Evolutionary conservation across 768 basidiomycete genomes (phyloP), one percentile per base, ranked within the genome.

Genomic region (Leucosporidium scottii): DNA sequence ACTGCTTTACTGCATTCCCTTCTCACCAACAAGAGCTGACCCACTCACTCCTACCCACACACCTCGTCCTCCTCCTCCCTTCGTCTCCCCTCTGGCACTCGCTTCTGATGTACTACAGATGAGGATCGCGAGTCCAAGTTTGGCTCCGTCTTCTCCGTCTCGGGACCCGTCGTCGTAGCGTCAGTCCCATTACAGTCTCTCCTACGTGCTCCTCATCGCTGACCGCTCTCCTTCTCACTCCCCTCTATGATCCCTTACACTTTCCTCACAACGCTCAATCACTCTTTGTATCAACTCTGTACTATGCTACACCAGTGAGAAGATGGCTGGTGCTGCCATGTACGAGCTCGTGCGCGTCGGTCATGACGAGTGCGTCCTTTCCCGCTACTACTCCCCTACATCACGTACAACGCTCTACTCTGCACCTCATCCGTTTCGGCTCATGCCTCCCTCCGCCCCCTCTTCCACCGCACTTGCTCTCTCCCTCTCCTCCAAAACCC

Each of bases 141-240:
- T 74, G 93, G 91, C 65, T 85, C 87, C 74, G 92, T 94, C 12
- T 92, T 85, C 78, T 93, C 93, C 69, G 96, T 99, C 50, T 99
- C 96, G 49, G 96, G 96, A 53, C 96, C 96, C 60, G 94, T 97
- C 82, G 94, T 99, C 76, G 87, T 98, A 77, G 93, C 93, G 70
- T 67, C 30, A 59, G 70, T 70, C 61, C 62, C 10, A 4, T 23
- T n/a, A 27, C 34, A 34, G 34, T 20, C 18, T 62, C 31, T 1
- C 18, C 49, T 27, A 44, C 39, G 39, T 44, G 39, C 39, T 10
- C 39, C 39, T 44, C 34, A 36, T 36, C 39, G 39, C 39, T 44
- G 39, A 44, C 39, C 2, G 7, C 39, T 44, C 39, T 10, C 34
- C 28, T 21, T 51, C 23, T 23, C 13, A 1, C 27, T 18, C n/a